Base-by-base conservation (phyloP, 2,329 filamentous ascomycete species). In the Acephala macrosclerotiorum region DNA sequence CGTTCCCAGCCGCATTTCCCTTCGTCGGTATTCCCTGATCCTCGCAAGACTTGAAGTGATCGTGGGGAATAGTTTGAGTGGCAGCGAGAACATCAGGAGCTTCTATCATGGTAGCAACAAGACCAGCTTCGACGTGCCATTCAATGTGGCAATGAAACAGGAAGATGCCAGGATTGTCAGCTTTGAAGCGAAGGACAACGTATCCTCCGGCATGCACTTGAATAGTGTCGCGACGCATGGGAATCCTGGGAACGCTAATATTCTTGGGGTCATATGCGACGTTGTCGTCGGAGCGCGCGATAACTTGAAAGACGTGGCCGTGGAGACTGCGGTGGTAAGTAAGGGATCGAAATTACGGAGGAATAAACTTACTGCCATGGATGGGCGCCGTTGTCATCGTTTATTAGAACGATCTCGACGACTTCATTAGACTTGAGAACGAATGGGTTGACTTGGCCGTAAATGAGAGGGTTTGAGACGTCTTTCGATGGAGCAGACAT, bases 401-500 rank as follows among this genome's bases (percentile, higher is more conserved):
- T 85, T 75, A 84, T 84, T 71, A 85, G 68, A 14, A 83, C 77
- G 26, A 85, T 79, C 67, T 84, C 79, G 35, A 93, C 85, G 25
- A 92, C 81, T 61, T 88, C 80, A 66, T 85, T 86, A 66, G 88
- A 84, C n/a, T 87, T 80, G 6, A 95, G 82, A 3, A 96, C 83
- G 71, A 91, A 83, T 0, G 87, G 78, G 72, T 91, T 89, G 77
- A 85, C 84, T 8, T 80, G 79, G 47, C 90, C 90, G 73, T 93
- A 93, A 11, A 92, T 79, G 2, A 74, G 69, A 0, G 87, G 80
- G 65, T 91, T 81, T 25, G 77, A 76, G 25, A 80, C 76, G 5
- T 77, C 64, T 1, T 77, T 71, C 18, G 86, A 87, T 16, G 58
- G 51, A 1, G 88, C 79, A 0, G 87, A 87, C 2, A 96, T 82